Evolutionary conservation across 345 rosid genomes (phyloP).

Genomic region (Brassica rapa): DNA sequence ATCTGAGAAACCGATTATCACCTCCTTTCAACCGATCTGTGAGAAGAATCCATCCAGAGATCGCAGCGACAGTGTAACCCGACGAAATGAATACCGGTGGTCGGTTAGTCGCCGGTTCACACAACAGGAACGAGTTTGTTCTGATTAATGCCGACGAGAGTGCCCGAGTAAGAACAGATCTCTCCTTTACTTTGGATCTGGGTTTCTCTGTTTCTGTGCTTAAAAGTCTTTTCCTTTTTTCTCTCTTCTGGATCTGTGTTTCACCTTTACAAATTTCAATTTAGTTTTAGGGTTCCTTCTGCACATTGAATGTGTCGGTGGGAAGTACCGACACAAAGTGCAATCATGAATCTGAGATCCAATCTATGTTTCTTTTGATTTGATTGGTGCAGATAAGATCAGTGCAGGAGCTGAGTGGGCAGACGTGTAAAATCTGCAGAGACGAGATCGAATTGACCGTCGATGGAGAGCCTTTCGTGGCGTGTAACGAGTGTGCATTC

Average conservation of each 20-base stretch:
- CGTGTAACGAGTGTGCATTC: conserved; percentile 99
- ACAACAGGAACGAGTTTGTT: conserved; percentile 94
- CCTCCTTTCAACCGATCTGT: conserved; percentile 26
- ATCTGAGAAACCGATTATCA: not conserved
- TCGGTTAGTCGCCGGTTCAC: conserved; percentile 95
- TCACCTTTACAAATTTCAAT: not conserved
- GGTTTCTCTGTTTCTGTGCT: conserved; percentile 27
- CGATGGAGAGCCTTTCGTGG: conserved; percentile 86
- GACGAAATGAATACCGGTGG: conserved; percentile 83
- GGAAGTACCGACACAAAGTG: conserved; percentile 5
- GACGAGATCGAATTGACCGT: conserved; percentile 85
- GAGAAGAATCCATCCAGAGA: not conserved
- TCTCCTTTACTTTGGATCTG: conserved; percentile 15
- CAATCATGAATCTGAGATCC: conserved; percentile 27
- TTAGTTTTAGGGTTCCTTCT: conserved; percentile 29
- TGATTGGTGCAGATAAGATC: conserved; percentile 72
- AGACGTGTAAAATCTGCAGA: conserved; percentile 89
- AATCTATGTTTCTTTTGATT: not conserved
- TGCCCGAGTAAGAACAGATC: conserved; percentile 60
- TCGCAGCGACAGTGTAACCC: conserved; percentile 18
- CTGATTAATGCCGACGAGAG: conserved; percentile 94
- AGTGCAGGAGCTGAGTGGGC: conserved; percentile 91
- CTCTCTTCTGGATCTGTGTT: conserved; percentile 45
- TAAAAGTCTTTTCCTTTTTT: conserved; percentile 25
- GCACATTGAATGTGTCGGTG: conserved; percentile 30